Base-by-base conservation (phyloP, 768 basidiomycete genomes). In the Nidularia pulvinata region DNA sequence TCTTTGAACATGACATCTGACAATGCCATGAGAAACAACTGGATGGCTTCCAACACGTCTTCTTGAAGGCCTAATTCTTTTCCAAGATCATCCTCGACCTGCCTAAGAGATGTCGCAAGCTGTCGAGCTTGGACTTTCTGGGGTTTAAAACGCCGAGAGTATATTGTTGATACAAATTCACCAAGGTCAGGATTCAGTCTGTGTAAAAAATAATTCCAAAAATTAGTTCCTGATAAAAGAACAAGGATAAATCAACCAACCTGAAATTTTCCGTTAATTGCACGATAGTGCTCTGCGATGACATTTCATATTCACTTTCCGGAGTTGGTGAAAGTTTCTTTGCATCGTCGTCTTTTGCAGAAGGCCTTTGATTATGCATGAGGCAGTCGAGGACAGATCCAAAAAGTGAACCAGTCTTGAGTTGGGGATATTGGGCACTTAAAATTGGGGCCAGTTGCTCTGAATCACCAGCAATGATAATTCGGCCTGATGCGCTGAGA, bases 131-230 rank as follows among this genome's bases (percentile, higher is more conserved):
- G 79, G 2, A 66, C 60, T 53, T 80, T 82, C 63, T 80, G 77
- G 1, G 78, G 70, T 52, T 73, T 78, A 61, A 81, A 80, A 25
- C 72, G 69, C 33, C 74, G 66, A 4, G 74, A 70, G 57, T 82
- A 82, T 25, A 81, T 82, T 0, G 76, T 80, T 0, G 78, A 76
- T 4, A 82, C 74, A 56, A 81, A 82, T 49, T 77, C 77, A n/a
- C 78, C 78, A 7, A 82, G 65, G 53, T 82, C 80, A 2, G 77
- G 74, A 53, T 81, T 82, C 45, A 82, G 62, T 44, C 79, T 81
- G 55, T 48, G 3, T 6, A 39, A 43, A 45, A 45, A 35, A 43
- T 13, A 58, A 39, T 6, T n/a, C n/a, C n/a, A n/a, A n/a, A n/a
- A n/a, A n/a, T 42, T 30, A 34, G 34, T 33, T 46, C 16, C 1